phyloP scores from a whole-genome alignment of 768 basidiomycete species.

The Tephrocybe sp. region DNA sequence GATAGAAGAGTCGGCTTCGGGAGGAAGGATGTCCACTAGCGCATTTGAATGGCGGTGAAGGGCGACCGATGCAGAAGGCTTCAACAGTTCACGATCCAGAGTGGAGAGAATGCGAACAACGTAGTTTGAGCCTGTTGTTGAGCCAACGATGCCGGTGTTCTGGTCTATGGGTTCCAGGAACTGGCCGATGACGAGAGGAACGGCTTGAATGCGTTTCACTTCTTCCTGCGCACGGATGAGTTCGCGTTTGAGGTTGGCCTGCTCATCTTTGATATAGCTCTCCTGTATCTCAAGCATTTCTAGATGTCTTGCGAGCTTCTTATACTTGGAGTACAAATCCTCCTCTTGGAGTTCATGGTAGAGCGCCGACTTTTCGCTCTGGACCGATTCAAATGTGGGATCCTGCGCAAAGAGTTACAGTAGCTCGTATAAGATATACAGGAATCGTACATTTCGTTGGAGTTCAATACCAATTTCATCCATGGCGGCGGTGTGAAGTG shows the following conservation, averaged over 20 bases:
- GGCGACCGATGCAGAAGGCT: conserved; percentile 97
- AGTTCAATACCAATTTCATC: conserved; percentile 89
- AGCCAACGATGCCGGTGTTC: conserved; percentile 94
- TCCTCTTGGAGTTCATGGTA: conserved; percentile 87
- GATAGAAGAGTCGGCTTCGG: conserved; percentile 97
- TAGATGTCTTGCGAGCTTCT: conserved; percentile 91
- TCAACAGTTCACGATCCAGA: conserved; percentile 93
- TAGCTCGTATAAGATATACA: not conserved
- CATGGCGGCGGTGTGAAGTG: conserved; percentile 49
- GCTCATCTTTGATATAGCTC: conserved; percentile 98
- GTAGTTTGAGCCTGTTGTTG: conserved; percentile 97
- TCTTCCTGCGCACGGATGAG: conserved; percentile 99
- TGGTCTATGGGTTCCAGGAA: conserved; percentile 99
- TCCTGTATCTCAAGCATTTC: conserved; percentile 95
- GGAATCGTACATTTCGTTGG: conserved; percentile 62
- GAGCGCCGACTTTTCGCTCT: conserved; percentile 86
- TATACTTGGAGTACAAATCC: conserved; percentile 97
- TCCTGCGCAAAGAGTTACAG: conserved; percentile 51
- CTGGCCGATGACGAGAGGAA: conserved; percentile 98
- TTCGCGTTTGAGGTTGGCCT: conserved; percentile 96
- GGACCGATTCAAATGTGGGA: conserved; percentile 84
- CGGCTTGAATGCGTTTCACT: conserved; percentile 98
- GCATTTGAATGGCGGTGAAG: conserved; percentile 98
- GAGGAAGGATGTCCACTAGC: conserved; percentile 96
- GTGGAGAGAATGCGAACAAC: conserved; percentile 97